Base-by-base conservation (phyloP, 345 rosid species). In the Eucalyptus cloeziana region DNA sequence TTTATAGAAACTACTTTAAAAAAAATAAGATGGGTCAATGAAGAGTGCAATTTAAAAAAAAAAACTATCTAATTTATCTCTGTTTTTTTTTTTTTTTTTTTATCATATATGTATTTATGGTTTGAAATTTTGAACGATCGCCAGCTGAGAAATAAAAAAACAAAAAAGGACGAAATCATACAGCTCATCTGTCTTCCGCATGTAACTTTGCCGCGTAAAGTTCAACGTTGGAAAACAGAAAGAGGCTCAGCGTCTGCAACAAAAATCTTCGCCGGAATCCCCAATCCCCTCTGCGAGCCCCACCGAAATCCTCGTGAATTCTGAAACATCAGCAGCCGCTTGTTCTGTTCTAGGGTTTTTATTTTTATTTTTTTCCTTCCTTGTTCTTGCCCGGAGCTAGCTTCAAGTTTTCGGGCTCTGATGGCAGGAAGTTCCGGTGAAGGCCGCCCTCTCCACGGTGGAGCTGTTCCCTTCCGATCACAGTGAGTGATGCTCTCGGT, bases 381-480 rank as follows among this genome's bases (percentile, higher is more conserved):
- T 27, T 13, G 7, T 62, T 30, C 69, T 62, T 31, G n/a, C 16
- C 30, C 33, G 69, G 31, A 27, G 69, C 21, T 6, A 30, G 33
- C 17, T 62, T 62, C 69, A 6, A 19, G 71, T 62, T 30, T 14
- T 17, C 8, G 3, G 19, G 37, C 81, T 80, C 12, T 49, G 13
- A 96, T 95, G 98, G 95, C 95, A 6, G 56, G 56, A 16, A 91
- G 86, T 91, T 92, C 95, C 88, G 91, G 91, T 79, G 89, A 96
- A 86, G 94, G 93, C 58, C 94, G 92, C 71, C 88, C 96, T 22
- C 89, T 90, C 15, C 94, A 93, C 94, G 96, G 96, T 19, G 97
- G 94, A 47, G 95, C 95, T 2, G 96, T 93, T 81, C 94, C 97
- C 30, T 97, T 92, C 87, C 89, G 96, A 91, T 96, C 98, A 44